Evolutionary conservation across 2,329 filamentous ascomycete species (phyloP), one percentile per base, ranked within the genome.

Genomic region (Setomelanomma holmii): DNA sequence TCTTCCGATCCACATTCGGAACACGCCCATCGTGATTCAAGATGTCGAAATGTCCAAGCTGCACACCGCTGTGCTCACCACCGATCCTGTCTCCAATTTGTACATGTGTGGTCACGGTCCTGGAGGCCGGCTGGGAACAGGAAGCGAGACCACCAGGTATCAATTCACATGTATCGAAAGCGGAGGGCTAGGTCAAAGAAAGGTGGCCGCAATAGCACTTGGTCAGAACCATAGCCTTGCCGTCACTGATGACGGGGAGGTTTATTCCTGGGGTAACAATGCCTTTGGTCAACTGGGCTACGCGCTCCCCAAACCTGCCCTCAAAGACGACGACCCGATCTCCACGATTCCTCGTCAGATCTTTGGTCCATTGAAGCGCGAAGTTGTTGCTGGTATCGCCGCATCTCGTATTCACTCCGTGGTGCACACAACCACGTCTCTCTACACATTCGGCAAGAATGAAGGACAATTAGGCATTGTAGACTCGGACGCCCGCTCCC

Each of bases 391-490:
- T 19, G 95, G 95, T 0, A 85, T 93, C 49, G 92, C 95, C 1
- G 93, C 95, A 5, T 98, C 95, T 1, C 82, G 90, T 0, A 87
- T 96, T 34, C 95, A 99, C 75, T 98, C 95, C 0, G 93, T 96
- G 3, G 91, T 91, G 0, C 89, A 95, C 67, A 97, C 91, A 0
- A 82, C 84, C 1, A 85, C 86, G 0, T 90, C 91, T 1, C 78
- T 99, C 1, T 99, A 90, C 70, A 96, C 91, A 2, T 99, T 96
- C 82, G 95, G 95, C 19, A 96, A 95, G 66, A 99, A 98, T 65
- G 87, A 92, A 63, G 95, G 95, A 1, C 95, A 99, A 72, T 83
- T 99, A 40, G 95, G 92, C 4, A 82, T 99, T 46, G 92, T 97
- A 78, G 95, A 97, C 72, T 93, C 95, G 0, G 93, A 98, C 75